These are phyloP conservation scores for Neonothopanus nambi DNA, from an alignment of 1,284 basidiomycete species.

Conservation along the genomic window DNA sequence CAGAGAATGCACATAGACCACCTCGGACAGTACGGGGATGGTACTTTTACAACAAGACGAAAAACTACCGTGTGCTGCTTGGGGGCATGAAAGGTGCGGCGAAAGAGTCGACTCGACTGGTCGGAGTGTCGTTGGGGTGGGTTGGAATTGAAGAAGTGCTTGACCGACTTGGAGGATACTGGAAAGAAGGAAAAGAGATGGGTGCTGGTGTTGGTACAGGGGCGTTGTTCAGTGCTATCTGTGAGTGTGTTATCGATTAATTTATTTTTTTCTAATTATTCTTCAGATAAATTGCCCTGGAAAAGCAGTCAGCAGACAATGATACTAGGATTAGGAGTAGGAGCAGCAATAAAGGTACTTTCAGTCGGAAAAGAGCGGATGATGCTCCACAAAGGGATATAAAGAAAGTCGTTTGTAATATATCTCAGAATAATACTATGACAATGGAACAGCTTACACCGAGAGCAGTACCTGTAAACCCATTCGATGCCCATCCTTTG, in stretches of 20 bases:
- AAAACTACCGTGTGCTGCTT: slow-evolving; percentile 81
- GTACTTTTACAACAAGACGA: slow-evolving; percentile 93
- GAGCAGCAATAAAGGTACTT: slow-evolving; percentile 52
- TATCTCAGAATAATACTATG: slow-evolving; percentile 46
- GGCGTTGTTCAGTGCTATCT: slow-evolving; percentile 55
- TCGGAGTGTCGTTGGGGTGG: slow-evolving; percentile 57
- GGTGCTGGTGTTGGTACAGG: slow-evolving; percentile 68
- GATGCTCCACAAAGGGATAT: slow-evolving; percentile 14
- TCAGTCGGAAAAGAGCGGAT: slow-evolving; percentile 38
- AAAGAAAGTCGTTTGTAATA: slow-evolving; percentile 17
- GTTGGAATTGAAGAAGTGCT: slow-evolving; percentile 69
- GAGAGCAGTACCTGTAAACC: slow-evolving; percentile 65
- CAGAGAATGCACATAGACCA: slow-evolving; percentile 72
- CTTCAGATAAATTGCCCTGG: slow-evolving; percentile 63
- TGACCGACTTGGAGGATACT: slow-evolving; percentile 41
- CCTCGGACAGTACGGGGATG: slow-evolving; percentile 83
- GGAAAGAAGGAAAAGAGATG: slow-evolving; percentile 53
- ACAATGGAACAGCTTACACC: slow-evolving; percentile 75
- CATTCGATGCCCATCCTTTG: slow-evolving; percentile 54
- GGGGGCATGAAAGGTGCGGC: slow-evolving; percentile 72
- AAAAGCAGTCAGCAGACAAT: slow-evolving; percentile 49
- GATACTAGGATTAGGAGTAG: slow-evolving; percentile 53
- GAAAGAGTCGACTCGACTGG: slow-evolving; percentile 56
- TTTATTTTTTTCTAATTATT: slow-evolving; percentile 11
- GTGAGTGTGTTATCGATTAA: slow-evolving; percentile 47